Percentiles rank a stretch among this genome's conserved stretches.
Evolutionary conservation across 208 protist genomes (phyloP).

Genomic region (Acanthamoeba sp.): DNA sequence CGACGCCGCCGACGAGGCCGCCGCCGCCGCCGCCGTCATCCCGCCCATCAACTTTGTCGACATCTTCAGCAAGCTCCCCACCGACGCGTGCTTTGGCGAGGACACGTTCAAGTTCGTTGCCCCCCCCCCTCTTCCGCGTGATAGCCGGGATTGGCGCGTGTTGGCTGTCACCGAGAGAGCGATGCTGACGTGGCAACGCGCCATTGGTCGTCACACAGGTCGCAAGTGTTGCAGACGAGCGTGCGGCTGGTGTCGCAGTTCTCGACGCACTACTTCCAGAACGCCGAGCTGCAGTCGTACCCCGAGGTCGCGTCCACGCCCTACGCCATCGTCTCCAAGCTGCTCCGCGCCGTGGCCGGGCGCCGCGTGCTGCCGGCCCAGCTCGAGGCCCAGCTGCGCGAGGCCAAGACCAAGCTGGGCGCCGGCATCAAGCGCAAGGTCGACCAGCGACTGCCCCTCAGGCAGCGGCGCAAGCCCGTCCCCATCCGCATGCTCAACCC

Average conservation of each 20-base stretch:
- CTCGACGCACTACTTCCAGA: conserved; percentile 34
- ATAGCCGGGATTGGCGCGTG: too few relatives aligned
- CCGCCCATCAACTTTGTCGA: background rate
- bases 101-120: background rate
- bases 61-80: background rate
- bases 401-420: background rate
- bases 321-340: conserved; percentile 31
- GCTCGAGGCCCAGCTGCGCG: background rate
- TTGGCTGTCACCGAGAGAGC: too few relatives aligned
- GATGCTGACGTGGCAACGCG: too few relatives aligned
- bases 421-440: conserved; percentile 48
- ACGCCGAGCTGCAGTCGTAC: conserved; percentile 22
- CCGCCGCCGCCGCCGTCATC: background rate
- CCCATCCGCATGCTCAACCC: conserved; percentile 51
- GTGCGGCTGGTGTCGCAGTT: conserved; percentile 30
- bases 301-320: background rate
- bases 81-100: background rate
- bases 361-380: background rate
- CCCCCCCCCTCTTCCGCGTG: too few relatives aligned
- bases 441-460: conserved; percentile 8
- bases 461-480: background rate
- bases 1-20: background rate
- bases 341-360: background rate
- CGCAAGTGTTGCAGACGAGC: background rate
- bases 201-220: background rate